These are phyloP conservation scores for Cordyceps cateniannulata DNA, from an alignment of 2,329 filamentous ascomycete genomes.

Conservation along the genomic window DNA sequence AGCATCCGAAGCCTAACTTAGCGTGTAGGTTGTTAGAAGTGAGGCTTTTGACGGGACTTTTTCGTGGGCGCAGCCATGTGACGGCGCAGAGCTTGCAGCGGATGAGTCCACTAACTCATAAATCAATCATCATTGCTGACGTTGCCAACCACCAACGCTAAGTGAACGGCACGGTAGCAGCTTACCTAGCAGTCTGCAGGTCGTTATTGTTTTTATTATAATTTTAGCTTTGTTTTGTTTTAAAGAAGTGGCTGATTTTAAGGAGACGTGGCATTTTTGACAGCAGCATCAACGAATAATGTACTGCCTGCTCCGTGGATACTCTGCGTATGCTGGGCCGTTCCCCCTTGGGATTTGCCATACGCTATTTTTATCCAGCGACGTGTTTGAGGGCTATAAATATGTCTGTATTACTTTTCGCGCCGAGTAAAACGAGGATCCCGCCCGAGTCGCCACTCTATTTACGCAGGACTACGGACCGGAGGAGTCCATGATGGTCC, in stretches of 20 bases:
- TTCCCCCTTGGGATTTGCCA: too few relatives aligned
- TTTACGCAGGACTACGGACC: not conserved
- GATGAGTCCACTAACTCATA: not conserved
- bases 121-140: not conserved
- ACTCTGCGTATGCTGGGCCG: too few relatives aligned
- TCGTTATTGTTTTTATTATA: not conserved
- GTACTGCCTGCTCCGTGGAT: too few relatives aligned
- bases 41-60: slow-evolving; percentile 13
- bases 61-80: slow-evolving; percentile 17
- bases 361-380: not conserved
- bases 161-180: not conserved
- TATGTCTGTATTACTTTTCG: not conserved
- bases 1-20: slow-evolving; percentile 8
- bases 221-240: not conserved
- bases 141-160: not conserved
- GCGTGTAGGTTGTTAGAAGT: not conserved
- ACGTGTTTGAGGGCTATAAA: not conserved
- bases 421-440: not conserved
- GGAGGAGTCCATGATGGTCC: not conserved
- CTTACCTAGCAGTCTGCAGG: not conserved
- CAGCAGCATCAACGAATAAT: not conserved
- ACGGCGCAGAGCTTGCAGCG: slow-evolving; percentile 8
- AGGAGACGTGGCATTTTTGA: not conserved
- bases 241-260: not conserved
- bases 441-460: slow-evolving; percentile 1